Conservation (phyloP, 345 rosid species). For the Populus simonii region DNA sequence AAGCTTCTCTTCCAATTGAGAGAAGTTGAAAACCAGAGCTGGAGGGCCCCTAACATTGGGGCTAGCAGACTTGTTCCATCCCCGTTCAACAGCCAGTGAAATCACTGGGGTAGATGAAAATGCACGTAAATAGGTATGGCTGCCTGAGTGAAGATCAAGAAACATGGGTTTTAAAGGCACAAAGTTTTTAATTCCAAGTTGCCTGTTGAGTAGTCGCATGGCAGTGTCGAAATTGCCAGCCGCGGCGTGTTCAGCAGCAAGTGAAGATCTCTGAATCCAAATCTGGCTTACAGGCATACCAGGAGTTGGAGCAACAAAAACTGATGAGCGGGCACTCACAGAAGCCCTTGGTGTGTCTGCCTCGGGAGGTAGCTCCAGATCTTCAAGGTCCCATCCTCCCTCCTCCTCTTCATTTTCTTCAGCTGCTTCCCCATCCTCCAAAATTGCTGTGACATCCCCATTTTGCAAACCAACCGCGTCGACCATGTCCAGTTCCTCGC, state of each 20-base stretch:
- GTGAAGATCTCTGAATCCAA: slow-evolving; percentile 82
- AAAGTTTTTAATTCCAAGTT: slow-evolving; percentile 84
- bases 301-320: slow-evolving; percentile 77
- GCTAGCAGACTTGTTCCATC: slow-evolving; percentile 73
- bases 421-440: slow-evolving; percentile 63
- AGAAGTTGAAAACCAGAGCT: slow-evolving; percentile 65
- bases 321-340: slow-evolving; percentile 51
- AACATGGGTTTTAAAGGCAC: slow-evolving; percentile 66
- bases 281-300: slow-evolving; percentile 90
- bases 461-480: slow-evolving; percentile 64
- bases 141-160: slow-evolving; percentile 68
- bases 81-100: slow-evolving; percentile 76
- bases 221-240: slow-evolving; percentile 94
- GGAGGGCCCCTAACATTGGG: slow-evolving; percentile 89
- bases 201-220: slow-evolving; percentile 84
- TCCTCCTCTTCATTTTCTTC: slow-evolving; percentile 63
- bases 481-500: slow-evolving; percentile 69
- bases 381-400: slow-evolving; percentile 95
- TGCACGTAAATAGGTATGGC: slow-evolving; percentile 78
- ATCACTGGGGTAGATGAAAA: slow-evolving; percentile 77
- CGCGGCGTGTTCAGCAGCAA: slow-evolving; percentile 90
- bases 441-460: slow-evolving; percentile 51
- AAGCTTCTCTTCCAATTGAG: slow-evolving; percentile 91
- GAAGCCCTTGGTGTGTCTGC: slow-evolving; percentile 70
- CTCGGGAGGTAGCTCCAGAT: slow-evolving; percentile 85